Conservation (phyloP, 2,329 filamentous ascomycete species). For the Hypoxylon sp. region DNA sequence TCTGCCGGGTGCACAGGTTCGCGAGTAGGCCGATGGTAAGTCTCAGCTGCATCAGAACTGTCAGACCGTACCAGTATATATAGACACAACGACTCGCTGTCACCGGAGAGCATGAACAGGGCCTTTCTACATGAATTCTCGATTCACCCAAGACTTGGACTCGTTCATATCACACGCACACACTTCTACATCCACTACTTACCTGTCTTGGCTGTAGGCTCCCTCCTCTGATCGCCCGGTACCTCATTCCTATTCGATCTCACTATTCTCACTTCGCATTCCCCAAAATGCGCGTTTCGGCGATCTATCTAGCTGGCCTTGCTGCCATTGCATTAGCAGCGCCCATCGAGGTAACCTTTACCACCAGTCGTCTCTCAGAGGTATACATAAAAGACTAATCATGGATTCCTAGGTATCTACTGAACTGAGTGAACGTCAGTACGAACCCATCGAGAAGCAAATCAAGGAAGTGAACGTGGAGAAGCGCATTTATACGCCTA, state of each 20-base stretch:
- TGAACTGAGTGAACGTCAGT: conserved; percentile 11
- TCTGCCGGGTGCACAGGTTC: conserved; percentile 9
- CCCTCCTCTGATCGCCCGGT: not conserved
- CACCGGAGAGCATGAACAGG: conserved; percentile 1
- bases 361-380: not conserved
- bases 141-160: not conserved
- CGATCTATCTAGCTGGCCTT: conserved; percentile 20
- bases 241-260: not conserved
- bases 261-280: not conserved
- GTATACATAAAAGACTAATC: conserved; percentile 1
- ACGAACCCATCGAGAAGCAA: conserved; percentile 1
- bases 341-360: conserved; percentile 19
- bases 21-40: conserved; percentile 1
- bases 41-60: not conserved
- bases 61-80: not conserved
- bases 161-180: not conserved
- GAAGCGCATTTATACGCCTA: conserved; percentile 4
- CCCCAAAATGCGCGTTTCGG: conserved; percentile 26
- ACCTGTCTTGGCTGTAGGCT: not conserved
- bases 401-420: not conserved
- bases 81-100: too few relatives aligned
- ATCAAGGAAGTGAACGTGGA: not conserved
- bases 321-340: conserved; percentile 25
- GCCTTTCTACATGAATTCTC: not conserved
- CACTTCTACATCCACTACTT: not conserved